These are phyloP conservation scores for Trichosanthes cucumerina DNA, from an alignment of 306 rosid genomes.

Conservation along the genomic window DNA sequence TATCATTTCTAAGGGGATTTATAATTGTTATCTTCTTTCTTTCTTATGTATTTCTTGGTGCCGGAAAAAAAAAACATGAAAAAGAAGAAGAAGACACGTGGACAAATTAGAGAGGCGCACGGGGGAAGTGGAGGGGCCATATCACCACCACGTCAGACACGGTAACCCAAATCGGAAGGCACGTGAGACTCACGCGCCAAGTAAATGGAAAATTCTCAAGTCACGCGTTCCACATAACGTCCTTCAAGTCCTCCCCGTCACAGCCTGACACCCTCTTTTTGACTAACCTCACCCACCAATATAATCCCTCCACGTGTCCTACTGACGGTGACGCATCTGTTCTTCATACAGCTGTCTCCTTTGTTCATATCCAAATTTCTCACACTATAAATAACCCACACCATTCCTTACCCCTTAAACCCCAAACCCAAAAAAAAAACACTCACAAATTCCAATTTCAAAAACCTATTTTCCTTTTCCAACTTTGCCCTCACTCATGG, in stretches of 20 bases:
- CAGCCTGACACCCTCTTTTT: not conserved
- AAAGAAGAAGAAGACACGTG: not conserved
- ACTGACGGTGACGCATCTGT: not conserved
- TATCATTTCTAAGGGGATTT: too few species aligned
- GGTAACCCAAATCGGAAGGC: not conserved
- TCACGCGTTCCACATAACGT: not conserved
- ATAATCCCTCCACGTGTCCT: not conserved
- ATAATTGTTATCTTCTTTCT: too few species aligned
- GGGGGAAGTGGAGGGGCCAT: not conserved
- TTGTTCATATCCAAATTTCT: not conserved
- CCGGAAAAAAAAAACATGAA: too few species aligned
- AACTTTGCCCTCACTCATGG: slow-evolving; percentile 13
- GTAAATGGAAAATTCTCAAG: not conserved
- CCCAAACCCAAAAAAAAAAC: not conserved
- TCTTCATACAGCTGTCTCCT: slow-evolving; percentile 8
- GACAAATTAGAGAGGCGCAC: not conserved
- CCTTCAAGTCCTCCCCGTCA: not conserved
- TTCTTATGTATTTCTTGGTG: too few species aligned
- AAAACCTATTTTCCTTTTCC: not conserved
- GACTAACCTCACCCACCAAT: not conserved
- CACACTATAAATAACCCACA: not conserved
- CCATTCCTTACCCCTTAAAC: not conserved
- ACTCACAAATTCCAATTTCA: not conserved
- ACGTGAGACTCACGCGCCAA: not conserved
- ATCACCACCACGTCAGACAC: not conserved